A percentile compares a stretch with the other conserved stretches of the same genome.
Evolutionary conservation across 306 rosid genomes (phyloP).

Genomic region (Carpinus viminea): DNA sequence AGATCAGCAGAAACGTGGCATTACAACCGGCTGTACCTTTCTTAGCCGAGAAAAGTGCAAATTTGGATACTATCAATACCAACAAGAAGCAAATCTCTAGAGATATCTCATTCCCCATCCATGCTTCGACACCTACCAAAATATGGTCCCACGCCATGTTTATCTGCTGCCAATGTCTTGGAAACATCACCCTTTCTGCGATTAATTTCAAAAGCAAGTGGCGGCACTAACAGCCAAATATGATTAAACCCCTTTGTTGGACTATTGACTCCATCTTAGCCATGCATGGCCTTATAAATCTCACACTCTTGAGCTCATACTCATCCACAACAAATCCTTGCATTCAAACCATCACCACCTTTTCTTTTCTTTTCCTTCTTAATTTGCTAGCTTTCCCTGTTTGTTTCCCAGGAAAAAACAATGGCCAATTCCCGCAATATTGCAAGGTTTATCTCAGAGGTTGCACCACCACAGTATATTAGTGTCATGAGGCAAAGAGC

Average conservation of each 20-base stretch:
- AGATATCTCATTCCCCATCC: not conserved
- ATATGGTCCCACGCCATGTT: conserved; percentile 19
- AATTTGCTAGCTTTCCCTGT: not conserved
- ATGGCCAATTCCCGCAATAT: conserved; percentile 72
- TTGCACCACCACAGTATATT: conserved; percentile 89
- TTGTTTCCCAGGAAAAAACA: not conserved
- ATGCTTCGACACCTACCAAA: conserved; percentile 19
- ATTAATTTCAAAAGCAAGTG: conserved; percentile 49
- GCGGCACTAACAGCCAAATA: conserved; percentile 57
- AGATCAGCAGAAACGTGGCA: too few species aligned
- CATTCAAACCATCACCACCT: not conserved
- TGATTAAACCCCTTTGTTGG: conserved; percentile 30
- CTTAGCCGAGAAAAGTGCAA: not conserved
- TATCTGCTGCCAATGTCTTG: conserved; percentile 20
- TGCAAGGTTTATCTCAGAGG: conserved; percentile 83
- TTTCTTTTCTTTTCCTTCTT: too few species aligned
- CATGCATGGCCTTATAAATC: conserved; percentile 42
- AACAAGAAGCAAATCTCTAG: not conserved
- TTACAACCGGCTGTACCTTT: too few species aligned
- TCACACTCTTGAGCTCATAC: conserved; percentile 16
- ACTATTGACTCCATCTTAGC: conserved; percentile 37
- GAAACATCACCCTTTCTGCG: conserved; percentile 11
- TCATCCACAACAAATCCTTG: conserved; percentile 24
- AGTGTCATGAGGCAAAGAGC: conserved; percentile 79
- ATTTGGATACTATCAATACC: not conserved